A percentile compares a stretch with the other conserved stretches of the same genome.
These are phyloP conservation scores for Pelomyxa schiedti DNA, from an alignment of 78 protist genomes.

Conservation along the genomic window DNA sequence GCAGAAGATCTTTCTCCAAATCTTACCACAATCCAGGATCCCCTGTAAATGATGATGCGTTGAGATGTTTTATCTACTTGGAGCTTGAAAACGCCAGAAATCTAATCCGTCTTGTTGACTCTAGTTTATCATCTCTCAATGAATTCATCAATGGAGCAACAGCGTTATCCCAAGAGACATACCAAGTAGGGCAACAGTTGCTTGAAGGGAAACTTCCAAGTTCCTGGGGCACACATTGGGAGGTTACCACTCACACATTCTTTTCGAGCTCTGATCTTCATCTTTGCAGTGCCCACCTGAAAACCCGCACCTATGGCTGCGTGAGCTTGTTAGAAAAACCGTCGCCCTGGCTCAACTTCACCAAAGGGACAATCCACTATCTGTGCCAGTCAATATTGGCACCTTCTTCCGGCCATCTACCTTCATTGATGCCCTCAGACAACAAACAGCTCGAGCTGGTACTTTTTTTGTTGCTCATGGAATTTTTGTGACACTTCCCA, in stretches of 20 bases:
- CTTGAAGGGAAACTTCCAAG: slow-evolving; percentile 30
- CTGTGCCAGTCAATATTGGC: neutral
- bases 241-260: too few relatives aligned
- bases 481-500: too few relatives aligned
- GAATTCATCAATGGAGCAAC: slow-evolving; percentile 29
- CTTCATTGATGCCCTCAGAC: slow-evolving; percentile 62
- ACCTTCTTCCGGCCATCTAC: slow-evolving; percentile 50
- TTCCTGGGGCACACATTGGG: slow-evolving; percentile 42
- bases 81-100: neutral
- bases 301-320: slow-evolving; percentile 7
- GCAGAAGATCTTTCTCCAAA: too few relatives aligned
- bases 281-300: too few relatives aligned
- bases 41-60: too few relatives aligned
- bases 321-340: slow-evolving; percentile 6
- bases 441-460: slow-evolving; percentile 38
- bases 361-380: neutral
- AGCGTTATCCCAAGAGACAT: slow-evolving; percentile 17
- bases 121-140: neutral
- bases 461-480: too few relatives aligned
- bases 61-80: slow-evolving; percentile 5
- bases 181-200: slow-evolving; percentile 2
- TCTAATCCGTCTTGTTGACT: neutral
- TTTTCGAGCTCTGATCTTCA: too few relatives aligned
- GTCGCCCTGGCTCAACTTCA: slow-evolving; percentile 11
- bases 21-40: too few relatives aligned